These are phyloP conservation scores for Hibiscus trionum DNA, from an alignment of 345 rosid species.

Conservation along the genomic window DNA sequence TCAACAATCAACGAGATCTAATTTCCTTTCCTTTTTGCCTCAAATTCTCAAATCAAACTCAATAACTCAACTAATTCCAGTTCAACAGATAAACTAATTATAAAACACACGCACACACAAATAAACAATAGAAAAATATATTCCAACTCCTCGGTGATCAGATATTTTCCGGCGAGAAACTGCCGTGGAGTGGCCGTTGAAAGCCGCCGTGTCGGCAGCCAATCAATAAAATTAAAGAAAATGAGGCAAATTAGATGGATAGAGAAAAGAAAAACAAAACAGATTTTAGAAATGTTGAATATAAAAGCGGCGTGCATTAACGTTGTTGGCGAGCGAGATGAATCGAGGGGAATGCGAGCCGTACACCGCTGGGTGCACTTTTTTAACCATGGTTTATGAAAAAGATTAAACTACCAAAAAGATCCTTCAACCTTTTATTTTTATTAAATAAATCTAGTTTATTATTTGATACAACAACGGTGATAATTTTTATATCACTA, in stretches of 20 bases:
- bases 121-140: neutral
- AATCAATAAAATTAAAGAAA: neutral
- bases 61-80: neutral
- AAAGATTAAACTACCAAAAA: neutral
- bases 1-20: neutral
- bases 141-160: conserved; percentile 7
- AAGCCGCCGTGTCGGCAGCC: conserved; percentile 10
- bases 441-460: neutral
- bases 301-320: neutral
- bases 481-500: no score
- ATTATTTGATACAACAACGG: no score
- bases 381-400: conserved; percentile 20
- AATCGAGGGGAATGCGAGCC: conserved; percentile 4
- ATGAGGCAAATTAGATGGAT: neutral
- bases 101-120: neutral
- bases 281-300: neutral
- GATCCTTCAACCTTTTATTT: neutral
- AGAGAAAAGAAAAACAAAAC: neutral
- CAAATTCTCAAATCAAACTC: neutral
- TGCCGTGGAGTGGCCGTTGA: conserved; percentile 1
- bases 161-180: neutral
- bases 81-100: no score
- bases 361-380: conserved; percentile 8
- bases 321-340: neutral
- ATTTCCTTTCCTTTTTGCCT: neutral